Base-by-base conservation (phyloP, 768 basidiomycete species). In the Lyophyllum semitale region DNA sequence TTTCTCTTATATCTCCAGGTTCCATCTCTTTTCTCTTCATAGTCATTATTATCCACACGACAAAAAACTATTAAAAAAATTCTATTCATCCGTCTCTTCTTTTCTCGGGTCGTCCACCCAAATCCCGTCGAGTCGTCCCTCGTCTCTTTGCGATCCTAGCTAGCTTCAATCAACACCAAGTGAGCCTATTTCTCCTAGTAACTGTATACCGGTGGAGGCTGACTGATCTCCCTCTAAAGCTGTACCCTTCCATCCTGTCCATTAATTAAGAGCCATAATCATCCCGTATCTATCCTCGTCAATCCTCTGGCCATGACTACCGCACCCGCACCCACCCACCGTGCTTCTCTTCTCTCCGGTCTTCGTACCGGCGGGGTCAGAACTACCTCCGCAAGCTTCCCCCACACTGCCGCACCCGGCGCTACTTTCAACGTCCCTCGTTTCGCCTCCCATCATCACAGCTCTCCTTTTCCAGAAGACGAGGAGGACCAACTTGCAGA, bases 321-420 rank as follows among this genome's bases (percentile, higher is more conserved):
- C 66, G 64, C 73, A 54, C 72, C 73, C 22, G 53, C 65, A 48
- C 66, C 80, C 63, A 86, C 79, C 70, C 74, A 77, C 59, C 89
- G 92, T 64, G 91, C 93, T 48, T 89, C 90, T 58, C 91, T 94
- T 66, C 90, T 94, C 71, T 80, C 88, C 57, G 91, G 89, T 63
- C 90, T 94, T 66, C 89, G 92, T 69, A 94, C 92, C 51, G 93
- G 92, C 68, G 92, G 92, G 46, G 93, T 94, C 57, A 88, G 92
- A 63, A 86, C 91, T n/a, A 66, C 79, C 42, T 89, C 89, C 53
- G 70, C 71, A 53, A 68, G 72, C 47, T 71, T 83, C 18, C 88
- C 90, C 38, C 85, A 88, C 71, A 86, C 88, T 44, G 86, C 89
- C 51, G 84, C 84, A 23, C 84, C 86, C 22, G 68, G 77, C 38